Evolutionary conservation across 306 rosid genomes (phyloP), one percentile per base, ranked within the genome.

Genomic region (Calophaca sinica): DNA sequence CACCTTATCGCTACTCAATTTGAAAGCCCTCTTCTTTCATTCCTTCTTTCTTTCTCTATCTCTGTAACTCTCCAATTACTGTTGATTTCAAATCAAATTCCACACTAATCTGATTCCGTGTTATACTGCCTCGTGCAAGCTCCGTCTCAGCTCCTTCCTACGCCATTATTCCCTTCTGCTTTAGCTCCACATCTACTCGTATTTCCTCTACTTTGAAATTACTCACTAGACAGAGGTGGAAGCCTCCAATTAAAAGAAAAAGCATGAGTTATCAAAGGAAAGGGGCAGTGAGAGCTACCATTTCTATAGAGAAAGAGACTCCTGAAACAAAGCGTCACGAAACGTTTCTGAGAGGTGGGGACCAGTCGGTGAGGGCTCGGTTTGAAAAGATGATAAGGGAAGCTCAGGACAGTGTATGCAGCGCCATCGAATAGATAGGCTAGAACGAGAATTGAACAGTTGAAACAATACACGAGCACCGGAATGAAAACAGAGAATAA

Each of bases 321-420:
- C 94, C 96, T 3, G 96, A 92, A 79, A 10, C 90, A 1, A 77
- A 88, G 4, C 92, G 93, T 2, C 99, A 97, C 0, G 76, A 79
- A 8, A 90, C 99, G 2, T 94, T 94, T 74, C 96, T 94, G 53
- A 82, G 96, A 9, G 87, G 84, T 20, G 70, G 83, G 4, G 94
- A 89, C 11, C 81, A 46, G 15, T 68, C 97, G 0, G 89, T 94
- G 7, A 74, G 98, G 74, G 85, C 86, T 9, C 89, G 98, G 4
- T 94, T 94, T 45, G 99, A 94, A 91, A 94, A 92, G 81, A 94
- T 94, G 99, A 94, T 94, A 15, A 86, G 99, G 73, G 96, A 88
- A 13, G 96, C 97, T 31, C 99, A 94, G 81, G 97, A 94, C 63
- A 85, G 49, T 1, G 96, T 94, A 0, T 94, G 99, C 57, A 52